These are phyloP conservation scores for Madurella mycetomatis DNA, from an alignment of 2,329 filamentous ascomycete species.

Conservation along the genomic window DNA sequence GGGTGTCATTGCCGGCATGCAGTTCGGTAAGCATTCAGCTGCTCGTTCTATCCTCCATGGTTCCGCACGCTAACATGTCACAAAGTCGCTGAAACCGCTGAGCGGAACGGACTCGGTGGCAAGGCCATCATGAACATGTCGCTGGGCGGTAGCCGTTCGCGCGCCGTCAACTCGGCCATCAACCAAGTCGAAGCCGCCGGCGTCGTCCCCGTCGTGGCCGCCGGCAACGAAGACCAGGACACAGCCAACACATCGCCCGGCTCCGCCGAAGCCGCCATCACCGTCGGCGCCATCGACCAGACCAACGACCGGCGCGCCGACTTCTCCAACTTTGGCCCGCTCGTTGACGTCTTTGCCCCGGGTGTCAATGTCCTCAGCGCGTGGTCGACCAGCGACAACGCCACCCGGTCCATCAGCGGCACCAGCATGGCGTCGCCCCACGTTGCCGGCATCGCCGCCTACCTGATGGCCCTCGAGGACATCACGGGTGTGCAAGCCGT, in stretches of 20 bases:
- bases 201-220: conserved; percentile 55
- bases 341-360: conserved; percentile 53
- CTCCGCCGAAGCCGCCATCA: conserved; percentile 53
- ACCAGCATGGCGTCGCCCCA: conserved; percentile 65
- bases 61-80: not conserved
- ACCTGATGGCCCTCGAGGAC: conserved; percentile 56
- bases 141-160: conserved; percentile 47
- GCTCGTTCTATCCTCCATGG: conserved; percentile 17
- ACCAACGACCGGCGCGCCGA: conserved; percentile 42
- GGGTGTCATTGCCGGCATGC: conserved; percentile 55
- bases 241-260: conserved; percentile 50
- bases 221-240: conserved; percentile 54
- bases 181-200: conserved; percentile 45
- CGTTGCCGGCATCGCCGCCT: conserved; percentile 63
- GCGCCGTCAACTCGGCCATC: conserved; percentile 53
- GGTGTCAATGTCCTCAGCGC: conserved; percentile 52
- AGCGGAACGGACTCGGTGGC: conserved; percentile 38
- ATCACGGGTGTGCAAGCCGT: conserved; percentile 43
- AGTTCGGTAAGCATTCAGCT: conserved; percentile 38
- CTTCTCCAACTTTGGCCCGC: conserved; percentile 56
- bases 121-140: conserved; percentile 63
- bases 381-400: conserved; percentile 46
- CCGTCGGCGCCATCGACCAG: conserved; percentile 56
- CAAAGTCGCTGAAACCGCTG: conserved; percentile 42
- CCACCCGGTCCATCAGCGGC: conserved; percentile 44